Base-by-base conservation (phyloP, 2,329 filamentous ascomycete species). In the Penicillium sp. region DNA sequence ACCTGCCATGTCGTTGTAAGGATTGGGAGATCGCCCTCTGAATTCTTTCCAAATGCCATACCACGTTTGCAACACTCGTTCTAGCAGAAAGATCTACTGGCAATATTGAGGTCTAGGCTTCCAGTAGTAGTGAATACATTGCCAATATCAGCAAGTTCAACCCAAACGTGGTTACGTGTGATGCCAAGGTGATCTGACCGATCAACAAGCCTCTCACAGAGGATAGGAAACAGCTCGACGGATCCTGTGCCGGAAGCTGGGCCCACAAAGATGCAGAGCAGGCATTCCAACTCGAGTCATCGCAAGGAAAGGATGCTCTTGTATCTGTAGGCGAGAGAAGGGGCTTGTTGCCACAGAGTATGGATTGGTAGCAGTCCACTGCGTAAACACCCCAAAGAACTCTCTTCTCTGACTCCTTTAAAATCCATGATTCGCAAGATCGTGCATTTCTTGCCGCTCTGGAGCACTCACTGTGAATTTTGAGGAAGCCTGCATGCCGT, bases 51-150 rank as follows among this genome's bases (percentile, higher is more conserved):
- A 47, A 12, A 47, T 47, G 22, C 6, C 44, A 26, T 47, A 47
- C 22, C 22, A 47, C 2, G 44, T 47, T 9, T 47, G 44, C 12
- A 28, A 47, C 2, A 10, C 44, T 47, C 44, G 9, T 26, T 57
- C 55, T 15, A 57, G 42, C 55, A 33, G 55, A 40, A 15, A 57
- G n/a, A 57, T 57, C 55, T 12, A 57, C 55, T 26, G 42, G 55
- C 12, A 57, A n/a, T 1, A 57, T 49, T 49, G 54, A 57, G 17
- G 54, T 57, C 17, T 57, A 42, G 35, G 54, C 54, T 49, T 57
- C 54, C 4, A 49, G 26, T 13, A 57, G 40, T 13, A 57, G 28
- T 35, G 54, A 49, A 35, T 57, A 42, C 17, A 57, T 37, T 12
- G 42, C 54, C 22, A 57, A 24, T 24, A 57, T 17, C 17, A 57